These are phyloP conservation scores for Diacronema lutheri DNA, from an alignment of 78 protist species.

Conservation along the genomic window DNA sequence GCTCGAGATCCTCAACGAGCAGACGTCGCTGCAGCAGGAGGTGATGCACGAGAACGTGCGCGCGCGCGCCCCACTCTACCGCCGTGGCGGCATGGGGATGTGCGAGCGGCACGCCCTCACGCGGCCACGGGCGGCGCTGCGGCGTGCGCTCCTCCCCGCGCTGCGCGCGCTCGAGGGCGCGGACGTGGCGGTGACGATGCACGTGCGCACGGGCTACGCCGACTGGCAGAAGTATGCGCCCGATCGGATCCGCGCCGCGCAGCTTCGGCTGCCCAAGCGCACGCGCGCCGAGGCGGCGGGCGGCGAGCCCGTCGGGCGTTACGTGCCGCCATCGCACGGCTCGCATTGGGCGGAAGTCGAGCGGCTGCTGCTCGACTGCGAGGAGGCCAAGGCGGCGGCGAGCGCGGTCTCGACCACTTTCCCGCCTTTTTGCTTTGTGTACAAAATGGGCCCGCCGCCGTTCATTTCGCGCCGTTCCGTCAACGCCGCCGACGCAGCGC, in stretches of 20 bases:
- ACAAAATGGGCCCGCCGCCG: too few relatives aligned
- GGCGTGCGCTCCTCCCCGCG: background rate
- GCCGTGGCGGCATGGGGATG: background rate
- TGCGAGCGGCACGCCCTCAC: background rate
- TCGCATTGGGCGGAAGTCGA: background rate
- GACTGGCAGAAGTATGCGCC: background rate
- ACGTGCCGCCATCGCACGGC: too few relatives aligned
- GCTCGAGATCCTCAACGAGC: background rate
- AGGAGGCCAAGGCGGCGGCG: too few relatives aligned
- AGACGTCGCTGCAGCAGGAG: background rate
- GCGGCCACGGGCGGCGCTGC: background rate
- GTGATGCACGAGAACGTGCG: background rate
- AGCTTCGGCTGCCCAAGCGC: too few relatives aligned
- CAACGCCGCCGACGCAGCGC: too few relatives aligned
- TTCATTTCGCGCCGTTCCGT: too few relatives aligned
- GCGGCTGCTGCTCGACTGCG: background rate
- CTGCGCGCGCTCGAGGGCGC: background rate
- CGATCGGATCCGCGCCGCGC: too few relatives aligned
- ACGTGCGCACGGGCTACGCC: slow-evolving; percentile 15
- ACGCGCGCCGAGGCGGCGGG: too few relatives aligned
- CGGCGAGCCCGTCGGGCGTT: too few relatives aligned
- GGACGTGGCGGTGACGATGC: background rate
- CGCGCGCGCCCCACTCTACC: background rate
- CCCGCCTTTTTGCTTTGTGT: too few relatives aligned
- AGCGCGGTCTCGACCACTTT: too few relatives aligned